Percentiles rank a stretch among this genome's conserved stretches.
Evolutionary conservation across 768 basidiomycete species (phyloP).

Genomic region (Podaxis mareebaensis): DNA sequence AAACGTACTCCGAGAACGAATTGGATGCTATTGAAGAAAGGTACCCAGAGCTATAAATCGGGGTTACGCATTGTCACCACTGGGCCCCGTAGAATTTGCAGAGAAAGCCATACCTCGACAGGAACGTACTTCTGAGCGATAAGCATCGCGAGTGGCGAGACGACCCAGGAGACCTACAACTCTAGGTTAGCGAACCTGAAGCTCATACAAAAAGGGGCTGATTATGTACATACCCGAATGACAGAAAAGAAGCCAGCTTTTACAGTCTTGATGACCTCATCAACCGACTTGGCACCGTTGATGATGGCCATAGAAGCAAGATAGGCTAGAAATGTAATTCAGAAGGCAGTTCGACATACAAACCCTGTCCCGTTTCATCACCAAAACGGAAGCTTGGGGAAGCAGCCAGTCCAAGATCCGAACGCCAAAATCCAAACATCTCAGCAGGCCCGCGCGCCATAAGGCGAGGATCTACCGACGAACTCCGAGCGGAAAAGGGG

Average conservation of each 20-base stretch:
- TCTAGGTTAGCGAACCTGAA: neutral
- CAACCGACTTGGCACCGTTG: constrained; percentile 69
- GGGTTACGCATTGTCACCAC: constrained; percentile 2
- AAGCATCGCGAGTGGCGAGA: constrained; percentile 71
- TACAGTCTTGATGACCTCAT: constrained; percentile 67
- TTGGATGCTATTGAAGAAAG: constrained; percentile 80
- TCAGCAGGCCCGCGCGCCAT: neutral
- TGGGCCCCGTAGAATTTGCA: neutral
- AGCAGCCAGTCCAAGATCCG: neutral
- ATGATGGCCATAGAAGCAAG: constrained; percentile 83
- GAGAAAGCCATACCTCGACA: constrained; percentile 54
- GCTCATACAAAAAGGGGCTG: neutral
- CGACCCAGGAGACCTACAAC: constrained; percentile 75
- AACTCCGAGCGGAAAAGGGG: neutral
- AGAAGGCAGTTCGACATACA: neutral
- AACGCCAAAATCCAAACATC: neutral
- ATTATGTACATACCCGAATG: constrained; percentile 52
- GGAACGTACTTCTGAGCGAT: constrained; percentile 82
- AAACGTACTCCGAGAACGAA: constrained; percentile 73
- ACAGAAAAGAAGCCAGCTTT: constrained; percentile 74
- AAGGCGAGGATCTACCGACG: neutral
- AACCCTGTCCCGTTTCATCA: neutral
- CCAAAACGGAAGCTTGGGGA: neutral
- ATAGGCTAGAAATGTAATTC: constrained; percentile 45
- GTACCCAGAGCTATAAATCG: constrained; percentile 72